Evolutionary conservation across 2,329 filamentous ascomycete species (phyloP), one percentile per base, ranked within the genome.

Genomic region (Aspergillus sp.): DNA sequence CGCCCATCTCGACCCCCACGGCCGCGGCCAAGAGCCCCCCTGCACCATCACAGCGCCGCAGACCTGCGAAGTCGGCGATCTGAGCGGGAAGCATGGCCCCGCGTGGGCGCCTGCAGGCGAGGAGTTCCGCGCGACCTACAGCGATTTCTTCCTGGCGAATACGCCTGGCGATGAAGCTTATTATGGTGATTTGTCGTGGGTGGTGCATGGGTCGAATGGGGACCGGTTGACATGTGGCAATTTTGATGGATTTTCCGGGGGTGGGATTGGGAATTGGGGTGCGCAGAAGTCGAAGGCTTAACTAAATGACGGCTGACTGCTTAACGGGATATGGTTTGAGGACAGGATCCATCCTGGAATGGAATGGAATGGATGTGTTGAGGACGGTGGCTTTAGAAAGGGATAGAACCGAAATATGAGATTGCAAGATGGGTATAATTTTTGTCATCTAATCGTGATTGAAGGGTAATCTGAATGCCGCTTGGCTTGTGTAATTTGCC

Each of bases 51-150:
- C 70, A 9, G 69, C 76, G 6, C 87, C 87, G 7, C 74, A 83
- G 60, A 86, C 84, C 9, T 95, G 90, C 77, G 85, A 93, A 75
- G 84, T 90, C 11, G 90, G 90, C 63, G 90, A 93, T 71, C 79
- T 92, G 56, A 84, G 84, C 65, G 90, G 90, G 69, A 93, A 93
- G 77, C 79, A 88, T 67, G 89, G 89, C 61, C 80, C 80, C 59
- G 82, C 90, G 66, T 78, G 73, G 25, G 71, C 73, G 27, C 87
- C 81, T 68, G 68, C 46, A 6, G 56, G 58, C 39, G 58, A 66
- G 44, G 53, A 55, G 23, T 78, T 72, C 64, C 64, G 65, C 17
- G 61, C 61, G 40, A 60, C 62, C 46, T 81, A 83, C 62, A 64
- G 71, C 40, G 83, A 86, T 61, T 67, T 71, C 39, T 86, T 79